Evolutionary conservation across 108 stramenopile species (phyloP), one percentile per base, ranked within the genome.

Genomic region (Cyclotella baltica): DNA sequence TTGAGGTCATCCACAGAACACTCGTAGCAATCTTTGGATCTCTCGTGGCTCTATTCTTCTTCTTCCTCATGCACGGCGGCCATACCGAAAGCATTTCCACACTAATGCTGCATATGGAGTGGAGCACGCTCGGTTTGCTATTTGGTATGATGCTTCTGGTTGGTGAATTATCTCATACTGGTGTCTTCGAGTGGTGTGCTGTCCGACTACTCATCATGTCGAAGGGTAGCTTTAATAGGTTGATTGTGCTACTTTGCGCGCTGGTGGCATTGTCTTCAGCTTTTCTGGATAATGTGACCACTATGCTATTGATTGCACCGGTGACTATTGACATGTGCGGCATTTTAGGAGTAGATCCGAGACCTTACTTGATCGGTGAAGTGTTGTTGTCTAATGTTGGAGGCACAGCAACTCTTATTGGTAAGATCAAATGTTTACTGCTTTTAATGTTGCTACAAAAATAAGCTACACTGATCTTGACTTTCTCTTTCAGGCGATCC

Each of bases 141-240:
- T 90, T 90, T 70, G 89, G 89, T 20, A 90, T 90, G 89, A 90
- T 90, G 89, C 67, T 90, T 29, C 38, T 90, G 25, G 89, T 90
- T 4, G 85, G 87, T 29, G 82, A 86, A 43, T 66, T 90, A 4
- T 87, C 86, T 43, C 83, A 85, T 62, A 90, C 89, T 29, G 89
- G 89, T 30, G 62, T 88, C 27, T 90, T 90, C 80, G 87, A 90
- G 66, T 90, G 86, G 86, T 77, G 71, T 80, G 86, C 87, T 35
- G 87, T 90, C 18, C 66, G 87, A 19, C 67, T 87, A 6, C 74
- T 90, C 13, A 79, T 81, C 29, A 56, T 62, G 40, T 81, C 79
- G 25, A 85, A 85, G 64, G 87, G 89, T 20, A 66, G 72, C 62
- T 84, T 83, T 59, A 82, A 70, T 29, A 77, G 85, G 25, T 75